Percentiles rank a stretch among this genome's conserved stretches.
These are phyloP conservation scores for Rhodotorula graminis DNA, from an alignment of 768 basidiomycete genomes.

Conservation along the genomic window DNA sequence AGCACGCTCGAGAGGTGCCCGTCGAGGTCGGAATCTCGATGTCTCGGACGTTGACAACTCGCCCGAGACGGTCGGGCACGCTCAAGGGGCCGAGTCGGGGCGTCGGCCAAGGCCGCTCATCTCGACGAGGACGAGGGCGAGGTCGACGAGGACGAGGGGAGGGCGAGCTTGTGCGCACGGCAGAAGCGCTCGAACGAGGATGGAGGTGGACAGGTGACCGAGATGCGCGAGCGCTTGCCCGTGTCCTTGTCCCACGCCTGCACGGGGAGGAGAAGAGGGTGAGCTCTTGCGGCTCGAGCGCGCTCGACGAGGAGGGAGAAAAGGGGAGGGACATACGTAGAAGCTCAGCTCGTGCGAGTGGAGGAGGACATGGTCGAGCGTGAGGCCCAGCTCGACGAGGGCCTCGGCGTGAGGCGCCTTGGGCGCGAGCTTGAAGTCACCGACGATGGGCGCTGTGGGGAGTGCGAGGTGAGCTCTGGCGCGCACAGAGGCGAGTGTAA, in stretches of 20 bases:
- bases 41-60: no score
- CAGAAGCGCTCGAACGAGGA: constrained; percentile 21
- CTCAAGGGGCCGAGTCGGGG: background rate
- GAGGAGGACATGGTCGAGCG: constrained; percentile 18
- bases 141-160: background rate
- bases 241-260: constrained; percentile 19
- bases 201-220: background rate
- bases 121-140: background rate
- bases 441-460: constrained; percentile 34
- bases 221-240: constrained; percentile 16
- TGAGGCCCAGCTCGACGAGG: constrained; percentile 12
- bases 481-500: no score
- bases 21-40: no score
- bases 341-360: constrained; percentile 16
- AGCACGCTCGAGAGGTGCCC: no score
- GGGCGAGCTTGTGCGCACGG: constrained; percentile 16
- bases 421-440: constrained; percentile 29
- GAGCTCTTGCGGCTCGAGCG: no score
- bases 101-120: no score
- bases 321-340: background rate
- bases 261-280: no score
- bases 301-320: no score
- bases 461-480: no score
- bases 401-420: constrained; percentile 14
- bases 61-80: no score